Percentiles rank a stretch among this genome's conserved stretches.
Conservation (phyloP, 2,329 filamentous ascomycete genomes). For the Alternaria gaisen region DNA sequence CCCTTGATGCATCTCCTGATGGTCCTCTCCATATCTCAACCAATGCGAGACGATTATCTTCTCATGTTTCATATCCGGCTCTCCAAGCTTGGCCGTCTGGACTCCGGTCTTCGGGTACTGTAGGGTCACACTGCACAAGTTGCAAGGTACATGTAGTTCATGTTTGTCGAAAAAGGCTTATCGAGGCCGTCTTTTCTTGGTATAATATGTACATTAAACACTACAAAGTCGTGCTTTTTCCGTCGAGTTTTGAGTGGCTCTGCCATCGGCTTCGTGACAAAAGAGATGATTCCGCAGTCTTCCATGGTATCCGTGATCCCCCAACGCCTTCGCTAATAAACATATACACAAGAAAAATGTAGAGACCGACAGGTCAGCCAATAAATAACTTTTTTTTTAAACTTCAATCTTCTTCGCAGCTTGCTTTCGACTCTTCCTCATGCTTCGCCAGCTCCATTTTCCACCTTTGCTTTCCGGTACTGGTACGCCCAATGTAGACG, state of each 20-base stretch:
- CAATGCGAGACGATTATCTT: not conserved
- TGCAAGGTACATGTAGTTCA: not conserved
- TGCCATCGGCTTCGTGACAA: conserved; percentile 19
- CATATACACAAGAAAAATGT: conserved; percentile 11
- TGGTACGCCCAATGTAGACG: conserved; percentile 40
- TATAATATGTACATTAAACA: conserved; percentile 16
- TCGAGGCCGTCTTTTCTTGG: not conserved
- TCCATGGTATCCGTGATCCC: conserved; percentile 9
- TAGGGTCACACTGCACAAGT: not conserved
- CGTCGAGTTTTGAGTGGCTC: not conserved
- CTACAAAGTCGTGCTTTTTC: conserved; percentile 6
- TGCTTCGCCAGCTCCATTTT: conserved; percentile 34
- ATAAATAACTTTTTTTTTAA: not conserved
- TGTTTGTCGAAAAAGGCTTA: conserved; percentile 2
- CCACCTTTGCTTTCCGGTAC: conserved; percentile 21
- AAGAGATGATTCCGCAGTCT: conserved; percentile 19
- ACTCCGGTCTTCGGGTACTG: not conserved
- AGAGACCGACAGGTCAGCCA: conserved; percentile 10
- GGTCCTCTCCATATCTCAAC: not conserved
- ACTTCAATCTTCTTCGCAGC: conserved; percentile 2
- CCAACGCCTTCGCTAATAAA: conserved; percentile 33
- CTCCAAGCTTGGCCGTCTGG: conserved; percentile 10
- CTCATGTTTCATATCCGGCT: conserved; percentile 9
- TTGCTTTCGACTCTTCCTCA: conserved; percentile 31
- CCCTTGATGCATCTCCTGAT: not conserved